Base-by-base conservation (phyloP, 2,329 filamentous ascomycete genomes). In the Aspergillus sp. region DNA sequence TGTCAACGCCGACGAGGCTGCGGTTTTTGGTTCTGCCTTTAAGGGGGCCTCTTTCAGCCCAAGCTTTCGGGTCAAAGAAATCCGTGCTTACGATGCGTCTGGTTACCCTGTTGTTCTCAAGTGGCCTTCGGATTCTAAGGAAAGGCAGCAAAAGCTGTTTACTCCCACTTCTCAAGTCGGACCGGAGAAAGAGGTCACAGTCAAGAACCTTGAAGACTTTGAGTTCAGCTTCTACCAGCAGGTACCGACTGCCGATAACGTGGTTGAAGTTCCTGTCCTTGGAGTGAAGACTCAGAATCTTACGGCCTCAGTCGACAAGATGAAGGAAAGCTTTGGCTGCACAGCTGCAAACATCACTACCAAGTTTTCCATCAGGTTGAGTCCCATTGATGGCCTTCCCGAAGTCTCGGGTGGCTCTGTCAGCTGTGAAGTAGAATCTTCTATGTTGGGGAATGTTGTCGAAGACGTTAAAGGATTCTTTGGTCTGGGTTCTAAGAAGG, bases 21-120 rank as follows among this genome's bases (percentile, higher is more conserved):
- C 95, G 51, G 95, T 96, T 9, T 96, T 98, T 74, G 95, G 95
- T 67, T 93, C 95, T 55, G 93, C 90, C 27, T 98, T 99, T 82
- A 91, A 93, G 71, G 95, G 91, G 51, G 95, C 95, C 52, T 87
- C 91, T 66, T 83, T 99, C 58, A 97, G 91, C 77, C 92, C 93
- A 41, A 93, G 90, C 73, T 99, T 99, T 86, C 89, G 92, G 61
- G 95, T 99, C 71, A 99, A 98, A 82, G 95, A 98, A 71, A 99
- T 99, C 64, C 84, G 90, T 58, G 86, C 90, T 52, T 83, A 81
- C n/a, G 95, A 99, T 67, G 86, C 84, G 21, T 84, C 90, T 43
- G 82, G 82, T 44, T 97, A 95, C 72, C 80, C 87, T 2, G 84
- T 89, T 27, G 86, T 87, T 56, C 84, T 96, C 67, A 90, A 88